phyloP scores from a whole-genome alignment of 2,329 filamentous ascomycete species.

The Mollisia scopiformis region DNA sequence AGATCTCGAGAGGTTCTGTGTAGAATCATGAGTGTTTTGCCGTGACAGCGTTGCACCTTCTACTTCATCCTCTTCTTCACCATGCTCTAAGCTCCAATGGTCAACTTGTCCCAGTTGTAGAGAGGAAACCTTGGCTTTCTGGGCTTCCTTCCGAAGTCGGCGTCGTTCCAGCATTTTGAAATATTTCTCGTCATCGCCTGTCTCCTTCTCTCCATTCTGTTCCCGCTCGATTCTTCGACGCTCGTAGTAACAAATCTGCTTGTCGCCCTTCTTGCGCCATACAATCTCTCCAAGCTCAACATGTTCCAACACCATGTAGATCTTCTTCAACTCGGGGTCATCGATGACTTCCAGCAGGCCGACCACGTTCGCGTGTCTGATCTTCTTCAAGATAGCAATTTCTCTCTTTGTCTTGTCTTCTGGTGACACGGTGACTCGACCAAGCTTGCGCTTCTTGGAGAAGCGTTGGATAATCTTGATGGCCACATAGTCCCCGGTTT shows the following conservation, averaged over 20 bases:
- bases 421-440: conserved; percentile 71
- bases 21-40: conserved; percentile 32
- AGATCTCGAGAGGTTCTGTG: conserved; percentile 23
- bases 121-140: conserved; percentile 57
- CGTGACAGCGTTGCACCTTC: conserved; percentile 38
- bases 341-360: conserved; percentile 96
- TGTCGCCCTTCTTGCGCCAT: conserved; percentile 88
- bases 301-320: conserved; percentile 96
- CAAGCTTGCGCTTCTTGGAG: conserved; percentile 90
- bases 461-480: conserved; percentile 99
- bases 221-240: conserved; percentile 78
- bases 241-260: conserved; percentile 82
- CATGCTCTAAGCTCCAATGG: conserved; percentile 85
- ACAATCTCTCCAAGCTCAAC: conserved; percentile 92
- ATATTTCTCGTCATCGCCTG: conserved; percentile 60
- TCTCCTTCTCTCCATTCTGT: conserved; percentile 60
- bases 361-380: conserved; percentile 95
- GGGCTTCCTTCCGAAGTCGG: conserved; percentile 58
- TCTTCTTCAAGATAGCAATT: conserved; percentile 98
- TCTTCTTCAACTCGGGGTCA: conserved; percentile 93
- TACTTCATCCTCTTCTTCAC: conserved; percentile 55
- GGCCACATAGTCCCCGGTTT: conserved; percentile 79
- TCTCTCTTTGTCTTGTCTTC: conserved; percentile 89
- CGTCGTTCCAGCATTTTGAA: conserved; percentile 61
- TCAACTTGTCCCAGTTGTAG: conserved; percentile 58